Conservation (phyloP, 164 flowering plant genomes). For the Tetrastigma voinierianum region DNA sequence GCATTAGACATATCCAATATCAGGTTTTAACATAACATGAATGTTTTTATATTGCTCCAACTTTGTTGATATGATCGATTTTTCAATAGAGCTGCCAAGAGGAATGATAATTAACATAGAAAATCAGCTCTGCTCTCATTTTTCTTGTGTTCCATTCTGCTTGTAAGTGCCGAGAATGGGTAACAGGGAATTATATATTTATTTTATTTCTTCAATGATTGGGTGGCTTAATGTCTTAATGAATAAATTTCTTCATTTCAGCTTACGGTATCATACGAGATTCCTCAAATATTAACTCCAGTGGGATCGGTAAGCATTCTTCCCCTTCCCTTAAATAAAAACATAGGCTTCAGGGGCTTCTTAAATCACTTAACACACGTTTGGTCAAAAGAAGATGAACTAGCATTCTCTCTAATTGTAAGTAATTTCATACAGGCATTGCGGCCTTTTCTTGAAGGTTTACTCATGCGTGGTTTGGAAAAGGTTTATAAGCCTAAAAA, state of each 20-base stretch:
- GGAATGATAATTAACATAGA: background rate
- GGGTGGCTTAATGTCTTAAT: constrained; percentile 3
- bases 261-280: constrained; percentile 94
- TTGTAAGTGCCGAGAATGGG: background rate
- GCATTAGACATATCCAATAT: background rate
- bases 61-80: background rate
- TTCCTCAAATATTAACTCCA: constrained; percentile 68
- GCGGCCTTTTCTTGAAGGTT: constrained; percentile 67
- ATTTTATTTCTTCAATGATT: background rate
- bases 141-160: background rate
- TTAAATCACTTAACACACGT: no score
- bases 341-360: no score
- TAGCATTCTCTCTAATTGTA: constrained; percentile 3
- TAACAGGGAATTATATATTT: background rate
- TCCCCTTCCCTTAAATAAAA: no score
- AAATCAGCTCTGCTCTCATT: background rate
- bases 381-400: background rate
- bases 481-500: constrained; percentile 51
- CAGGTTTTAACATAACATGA: background rate
- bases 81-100: background rate
- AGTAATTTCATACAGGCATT: constrained; percentile 54
- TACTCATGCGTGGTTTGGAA: constrained; percentile 69
- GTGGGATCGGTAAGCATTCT: constrained; percentile 76
- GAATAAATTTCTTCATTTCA: constrained; percentile 33
- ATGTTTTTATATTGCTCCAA: background rate